Base-by-base conservation (phyloP, 1,284 basidiomycete genomes). In the Gastroboletus turbinatus region DNA sequence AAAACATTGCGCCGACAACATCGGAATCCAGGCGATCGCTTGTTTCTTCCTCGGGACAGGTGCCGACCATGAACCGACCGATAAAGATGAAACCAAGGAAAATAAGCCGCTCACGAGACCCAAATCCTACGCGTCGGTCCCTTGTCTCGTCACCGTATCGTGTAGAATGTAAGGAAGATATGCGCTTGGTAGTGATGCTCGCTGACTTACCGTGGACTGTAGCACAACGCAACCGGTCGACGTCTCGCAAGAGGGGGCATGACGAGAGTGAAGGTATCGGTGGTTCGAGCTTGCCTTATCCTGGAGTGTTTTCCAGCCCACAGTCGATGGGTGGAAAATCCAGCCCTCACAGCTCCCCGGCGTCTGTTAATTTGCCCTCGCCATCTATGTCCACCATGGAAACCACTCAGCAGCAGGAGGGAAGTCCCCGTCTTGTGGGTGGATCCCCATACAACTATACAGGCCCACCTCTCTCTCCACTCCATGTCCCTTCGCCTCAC, bases 321-420 rank as follows among this genome's bases (percentile, higher is more conserved):
- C 75, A 74, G 7, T 71, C 78, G n/a, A 68, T 72, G n/a, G 70
- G 69, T 32, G 68, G 71, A 33, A 77, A 72, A 53, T 67, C 77
- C 29, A 88, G 85, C 64, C 76, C 83, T n/a, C 86, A 88, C 62
- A 85, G 87, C 64, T 90, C 88, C 17, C 87, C 88, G 1, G 81
- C 81, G 7, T 90, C 87, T n/a, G 80, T 75, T 14, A 84, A 85
- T 69, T 72, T 86, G 23, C 85, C 88, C 6, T 90, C 88, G 2
- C 88, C 87, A 23, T 74, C 82, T 5, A 82, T 82, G 63, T 76
- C 82, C 25, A 71, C 75, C 9, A 50, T 69, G 46, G 70, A 75
- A 47, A 19, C 66, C 5, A 57, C 79, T 36, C 74, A 70, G 45
- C 65, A 72, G 7, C 74, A 74, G 53, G 81, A 84, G 53, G 70